Conservation (phyloP, 495 filamentous ascomycete species). For the Trypethelium eluteriae region DNA sequence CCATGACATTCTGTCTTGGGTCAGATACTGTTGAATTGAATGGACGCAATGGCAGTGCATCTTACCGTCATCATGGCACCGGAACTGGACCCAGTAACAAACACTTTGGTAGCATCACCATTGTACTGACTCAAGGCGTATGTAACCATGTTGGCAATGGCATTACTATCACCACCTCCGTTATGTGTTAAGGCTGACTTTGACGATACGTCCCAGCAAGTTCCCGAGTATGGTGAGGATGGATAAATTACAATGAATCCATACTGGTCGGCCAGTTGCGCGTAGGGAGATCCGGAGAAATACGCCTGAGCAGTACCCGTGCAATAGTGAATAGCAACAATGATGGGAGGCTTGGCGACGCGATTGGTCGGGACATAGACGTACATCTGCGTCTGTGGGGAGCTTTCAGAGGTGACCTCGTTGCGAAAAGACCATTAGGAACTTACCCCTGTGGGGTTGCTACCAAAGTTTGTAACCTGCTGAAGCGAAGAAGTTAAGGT, state of each 20-base stretch:
- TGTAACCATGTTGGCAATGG: constrained; percentile 51
- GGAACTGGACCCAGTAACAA: constrained; percentile 47
- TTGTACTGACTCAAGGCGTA: constrained; percentile 44
- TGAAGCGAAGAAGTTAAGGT: constrained; percentile 12
- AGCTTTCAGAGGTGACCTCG: not conserved
- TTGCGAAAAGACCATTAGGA: not conserved
- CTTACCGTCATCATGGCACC: constrained; percentile 51
- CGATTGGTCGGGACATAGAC: constrained; percentile 30
- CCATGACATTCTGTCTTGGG: constrained; percentile 42
- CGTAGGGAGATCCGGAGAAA: constrained; percentile 28
- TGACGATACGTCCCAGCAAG: constrained; percentile 52
- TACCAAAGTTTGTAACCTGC: constrained; percentile 18
- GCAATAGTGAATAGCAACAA: constrained; percentile 33
- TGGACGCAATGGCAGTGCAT: not conserved
- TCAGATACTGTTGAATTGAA: not conserved
- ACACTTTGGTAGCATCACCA: constrained; percentile 42
- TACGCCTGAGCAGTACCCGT: constrained; percentile 31
- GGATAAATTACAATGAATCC: constrained; percentile 53
- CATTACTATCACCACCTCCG: constrained; percentile 44
- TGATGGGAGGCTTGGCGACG: constrained; percentile 26
- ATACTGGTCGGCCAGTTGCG: constrained; percentile 39
- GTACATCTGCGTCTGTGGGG: constrained; percentile 19
- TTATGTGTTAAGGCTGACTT: constrained; percentile 45
- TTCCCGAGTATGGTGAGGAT: constrained; percentile 38
- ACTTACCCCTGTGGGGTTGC: constrained; percentile 14